Base-by-base conservation (phyloP, 1,284 basidiomycete species). In the Quambalaria eucalypti region DNA sequence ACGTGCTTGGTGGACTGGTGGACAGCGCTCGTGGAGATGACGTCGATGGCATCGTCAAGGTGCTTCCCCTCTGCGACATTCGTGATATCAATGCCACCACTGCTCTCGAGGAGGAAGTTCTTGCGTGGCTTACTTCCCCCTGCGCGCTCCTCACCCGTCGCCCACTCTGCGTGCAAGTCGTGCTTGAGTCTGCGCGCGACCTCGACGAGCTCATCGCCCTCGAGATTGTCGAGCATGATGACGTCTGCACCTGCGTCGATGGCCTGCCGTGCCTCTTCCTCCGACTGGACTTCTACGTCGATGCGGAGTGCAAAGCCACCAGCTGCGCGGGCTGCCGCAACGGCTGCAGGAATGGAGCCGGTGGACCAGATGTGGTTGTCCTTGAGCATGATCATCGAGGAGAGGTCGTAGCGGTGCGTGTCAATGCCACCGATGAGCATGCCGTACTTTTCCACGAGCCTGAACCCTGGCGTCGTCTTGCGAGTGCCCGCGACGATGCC, bases 351-450 rank as follows among this genome's bases (percentile, higher is more conserved):
- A 66, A 98, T 95, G 3, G 90, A 93, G 25, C 91, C 90, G 28
- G 86, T 88, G 6, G 90, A 92, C 92, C 91, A 97, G 73, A 98
- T 90, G 74, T 98, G 95, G 76, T 98, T 98, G 74, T 98, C 93
- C 78, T 98, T 98, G 71, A 99, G 84, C 93, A 98, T 98, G 73
- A 99, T 93, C 93, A 98, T 98, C 75, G 87, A 90, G 36, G 88
- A 91, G 30, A 98, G 81, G 77, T 97, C 92, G 71, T 96, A 87
- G n/a, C 95, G 83, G 79, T 98, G 95, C 19, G 88, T 81, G 77
- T 99, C 95, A 63, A 97, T 87, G 4, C 93, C 95, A 25, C 95
- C 93, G 26, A 98, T 90, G 46, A 97, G 80, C 95, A 98, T 99
- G 8, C 87, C 95, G 76, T 98, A 97, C 78, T 99, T 99, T 77